phyloP scores from a whole-genome alignment of 257 asterid genomes.

The Solanum dulcamara region DNA sequence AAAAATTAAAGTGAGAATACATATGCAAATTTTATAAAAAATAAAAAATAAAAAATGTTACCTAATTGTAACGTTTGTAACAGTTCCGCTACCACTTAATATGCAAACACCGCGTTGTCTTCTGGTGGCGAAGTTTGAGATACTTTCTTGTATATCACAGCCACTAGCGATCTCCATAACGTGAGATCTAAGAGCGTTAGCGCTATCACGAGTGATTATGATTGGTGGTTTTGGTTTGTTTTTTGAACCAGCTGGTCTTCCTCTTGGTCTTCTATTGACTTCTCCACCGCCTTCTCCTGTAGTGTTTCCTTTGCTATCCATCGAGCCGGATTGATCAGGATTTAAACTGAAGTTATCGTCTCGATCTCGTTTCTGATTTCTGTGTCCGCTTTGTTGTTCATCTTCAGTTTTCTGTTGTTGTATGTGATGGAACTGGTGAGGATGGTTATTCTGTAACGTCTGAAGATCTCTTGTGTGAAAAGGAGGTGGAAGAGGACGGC shows the following conservation, averaged over 20 bases:
- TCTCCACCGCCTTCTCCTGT: conserved; percentile 21
- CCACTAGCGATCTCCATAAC: conserved; percentile 68
- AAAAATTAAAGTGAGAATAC: neutral
- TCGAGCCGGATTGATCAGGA: neutral
- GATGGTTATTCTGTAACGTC: conserved; percentile 19
- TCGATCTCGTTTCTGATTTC: conserved; percentile 36
- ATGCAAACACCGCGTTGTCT: conserved; percentile 85
- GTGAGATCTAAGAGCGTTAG: conserved; percentile 83
- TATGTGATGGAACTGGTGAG: conserved; percentile 28
- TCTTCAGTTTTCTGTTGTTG: conserved; percentile 31
- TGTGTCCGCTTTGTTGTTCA: conserved; percentile 34
- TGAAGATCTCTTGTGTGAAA: conserved; percentile 65
- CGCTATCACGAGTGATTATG: conserved; percentile 83
- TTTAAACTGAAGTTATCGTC: conserved; percentile 22
- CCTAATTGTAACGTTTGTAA: conserved; percentile 42
- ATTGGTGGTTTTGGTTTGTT: conserved; percentile 91
- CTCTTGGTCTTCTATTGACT: conserved; percentile 53
- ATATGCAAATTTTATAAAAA: neutral
- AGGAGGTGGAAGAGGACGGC: conserved; percentile 83
- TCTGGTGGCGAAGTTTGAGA: conserved; percentile 62
- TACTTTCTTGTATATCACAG: conserved; percentile 74
- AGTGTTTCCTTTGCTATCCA: neutral
- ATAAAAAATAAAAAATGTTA: neutral
- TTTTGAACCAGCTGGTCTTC: conserved; percentile 82
- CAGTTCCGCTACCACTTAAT: conserved; percentile 74